Base-by-base conservation (phyloP, 1,284 basidiomycete species). In the Stygiomarasmius scandens region DNA sequence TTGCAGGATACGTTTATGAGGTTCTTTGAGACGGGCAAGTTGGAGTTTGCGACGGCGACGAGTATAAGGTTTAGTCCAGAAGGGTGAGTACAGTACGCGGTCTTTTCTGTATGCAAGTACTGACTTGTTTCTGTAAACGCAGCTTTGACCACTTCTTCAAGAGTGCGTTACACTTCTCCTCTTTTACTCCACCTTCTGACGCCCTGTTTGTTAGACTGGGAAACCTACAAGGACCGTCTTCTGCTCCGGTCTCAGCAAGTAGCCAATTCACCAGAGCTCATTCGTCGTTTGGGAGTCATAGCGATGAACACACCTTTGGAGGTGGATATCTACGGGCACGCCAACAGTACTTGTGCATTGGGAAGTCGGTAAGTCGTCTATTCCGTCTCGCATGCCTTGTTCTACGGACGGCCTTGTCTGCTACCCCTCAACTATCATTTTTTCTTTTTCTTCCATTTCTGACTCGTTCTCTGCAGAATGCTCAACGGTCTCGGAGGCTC, bases 251-350 rank as follows among this genome's bases (percentile, higher is more conserved):
- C 80, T 2, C 81, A 83, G 61, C 80, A 82, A 64, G 78, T 81
- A 2, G 80, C 80, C 54, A 83, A 82, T 65, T 76, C 79, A 1
- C 79, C 80, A 1, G 81, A 83, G 61, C 72, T 82, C 54, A 81
- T 82, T 56, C 69, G 80, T 16, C 71, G 80, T 0, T 69, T 82
- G 12, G 80, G 80, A 58, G 69, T 81, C 53, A 81, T 81, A 38
- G 79, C 80, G 1, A 81, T 81, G 79, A 81, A 83, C 64, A 82
- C 80, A 0, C 80, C 80, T 0, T 69, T 82, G 9, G 80, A 82
- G 65, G 77, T 82, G 5, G 78, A 79, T 58, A 77, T 79, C 54
- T 79, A 81, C 63, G 77, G 74, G 1, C 81, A 83, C 59, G 79
- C 79, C 4, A 83, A 83, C 70, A 79, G 77, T 19, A 83, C 81